phyloP scores from a whole-genome alignment of 2,329 filamentous ascomycete genomes.

The Sclerotinia subarctica region DNA sequence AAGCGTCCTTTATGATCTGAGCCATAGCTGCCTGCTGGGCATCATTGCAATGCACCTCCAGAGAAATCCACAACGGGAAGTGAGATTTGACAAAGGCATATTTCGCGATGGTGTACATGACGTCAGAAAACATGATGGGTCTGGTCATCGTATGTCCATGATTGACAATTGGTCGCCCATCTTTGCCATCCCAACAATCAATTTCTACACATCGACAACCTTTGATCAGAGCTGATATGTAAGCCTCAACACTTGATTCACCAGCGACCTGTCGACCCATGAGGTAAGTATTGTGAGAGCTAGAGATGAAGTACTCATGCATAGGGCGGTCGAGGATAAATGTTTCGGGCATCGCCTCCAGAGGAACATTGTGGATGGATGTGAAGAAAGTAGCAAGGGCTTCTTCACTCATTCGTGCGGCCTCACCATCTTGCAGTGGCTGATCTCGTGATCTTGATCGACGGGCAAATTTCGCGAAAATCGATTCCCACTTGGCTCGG shows the following conservation, averaged over 20 bases:
- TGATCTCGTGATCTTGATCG: slow-evolving; percentile 51
- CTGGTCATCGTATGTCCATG: slow-evolving; percentile 89
- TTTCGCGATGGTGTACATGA: slow-evolving; percentile 88
- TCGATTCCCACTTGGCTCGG: slow-evolving; percentile 61
- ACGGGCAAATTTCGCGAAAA: slow-evolving; percentile 69
- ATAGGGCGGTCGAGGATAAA: slow-evolving; percentile 75
- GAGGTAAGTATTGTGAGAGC: slow-evolving; percentile 97
- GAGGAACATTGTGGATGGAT: slow-evolving; percentile 69
- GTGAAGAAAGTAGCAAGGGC: slow-evolving; percentile 75
- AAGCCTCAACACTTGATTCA: slow-evolving; percentile 89
- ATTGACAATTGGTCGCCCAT: slow-evolving; percentile 78
- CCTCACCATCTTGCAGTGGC: slow-evolving; percentile 43
- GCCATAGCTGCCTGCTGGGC: slow-evolving; percentile 86
- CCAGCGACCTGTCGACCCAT: slow-evolving; percentile 86
- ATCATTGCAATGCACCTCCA: slow-evolving; percentile 88
- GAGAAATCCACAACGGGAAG: slow-evolving; percentile 88
- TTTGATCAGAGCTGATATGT: slow-evolving; percentile 81
- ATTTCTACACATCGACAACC: slow-evolving; percentile 96
- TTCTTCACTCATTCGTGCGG: slow-evolving; percentile 67
- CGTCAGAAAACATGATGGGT: slow-evolving; percentile 84
- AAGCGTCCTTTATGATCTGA: slow-evolving; percentile 79
- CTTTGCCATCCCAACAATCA: slow-evolving; percentile 93
- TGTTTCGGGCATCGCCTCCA: slow-evolving; percentile 57
- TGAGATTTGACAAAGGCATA: slow-evolving; percentile 87
- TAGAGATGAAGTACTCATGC: slow-evolving; percentile 97